These are phyloP conservation scores for Mycena epipterygia DNA, from an alignment of 768 basidiomycete species.

Conservation along the genomic window DNA sequence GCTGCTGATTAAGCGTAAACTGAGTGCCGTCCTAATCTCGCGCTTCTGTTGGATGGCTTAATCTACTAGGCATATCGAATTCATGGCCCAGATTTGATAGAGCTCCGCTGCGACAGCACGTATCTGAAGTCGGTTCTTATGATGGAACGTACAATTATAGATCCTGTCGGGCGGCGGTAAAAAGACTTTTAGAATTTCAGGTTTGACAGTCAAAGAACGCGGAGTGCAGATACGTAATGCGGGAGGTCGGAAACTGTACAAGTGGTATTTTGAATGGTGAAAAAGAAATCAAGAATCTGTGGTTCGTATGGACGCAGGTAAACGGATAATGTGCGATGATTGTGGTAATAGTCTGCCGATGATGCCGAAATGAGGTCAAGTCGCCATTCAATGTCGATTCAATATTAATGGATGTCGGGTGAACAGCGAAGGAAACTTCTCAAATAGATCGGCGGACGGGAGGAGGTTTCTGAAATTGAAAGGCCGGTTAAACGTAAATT, in stretches of 20 bases:
- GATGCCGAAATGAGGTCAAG: not conserved
- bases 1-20: constrained; percentile 26
- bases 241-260: not conserved
- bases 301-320: constrained; percentile 4
- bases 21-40: constrained; percentile 26
- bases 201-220: not conserved
- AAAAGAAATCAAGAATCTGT: constrained; percentile 26
- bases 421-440: constrained; percentile 11
- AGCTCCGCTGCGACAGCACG: not conserved
- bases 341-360: not conserved
- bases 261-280: not conserved
- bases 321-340: not conserved
- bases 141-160: constrained; percentile 3
- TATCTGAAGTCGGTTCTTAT: not conserved
- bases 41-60: constrained; percentile 18
- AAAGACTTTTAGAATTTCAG: constrained; percentile 18
- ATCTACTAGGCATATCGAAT: constrained; percentile 13
- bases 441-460: constrained; percentile 20
- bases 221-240: constrained; percentile 29
- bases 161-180: constrained; percentile 11
- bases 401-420: too few relatives aligned
- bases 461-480: constrained; percentile 24
- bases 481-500: constrained; percentile 16
- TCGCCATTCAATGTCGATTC: not conserved
- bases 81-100: constrained; percentile 14